A percentile compares a stretch with the other conserved stretches of the same genome.
Evolutionary conservation across 2,329 filamentous ascomycete genomes (phyloP).

Genomic region (Neophaeococcomyces aloes): DNA sequence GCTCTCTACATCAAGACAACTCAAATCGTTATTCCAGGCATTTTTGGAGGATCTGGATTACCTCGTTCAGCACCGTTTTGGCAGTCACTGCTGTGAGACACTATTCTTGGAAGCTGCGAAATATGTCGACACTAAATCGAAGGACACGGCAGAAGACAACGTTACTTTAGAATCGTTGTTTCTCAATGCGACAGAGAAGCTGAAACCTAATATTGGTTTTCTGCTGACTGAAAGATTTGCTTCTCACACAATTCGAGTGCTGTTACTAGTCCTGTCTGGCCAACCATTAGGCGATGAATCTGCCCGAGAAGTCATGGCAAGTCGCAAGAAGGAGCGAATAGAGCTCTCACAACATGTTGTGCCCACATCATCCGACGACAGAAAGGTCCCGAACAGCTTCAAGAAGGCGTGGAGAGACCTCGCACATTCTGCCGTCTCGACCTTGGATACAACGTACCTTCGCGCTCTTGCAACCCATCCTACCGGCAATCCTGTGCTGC

Average conservation of each 20-base stretch:
- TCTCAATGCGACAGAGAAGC: constrained; percentile 69
- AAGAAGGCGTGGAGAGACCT: constrained; percentile 67
- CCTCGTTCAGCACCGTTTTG: constrained; percentile 88
- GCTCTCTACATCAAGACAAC: constrained; percentile 64
- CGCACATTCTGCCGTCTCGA: constrained; percentile 62
- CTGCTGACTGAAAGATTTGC: constrained; percentile 81
- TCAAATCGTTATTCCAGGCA: constrained; percentile 75
- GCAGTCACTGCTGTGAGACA: constrained; percentile 92
- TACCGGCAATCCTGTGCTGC: constrained; percentile 85
- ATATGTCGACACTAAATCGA: constrained; percentile 48
- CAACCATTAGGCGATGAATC: constrained; percentile 61
- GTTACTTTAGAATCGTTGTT: constrained; percentile 76
- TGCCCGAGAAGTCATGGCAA: constrained; percentile 67
- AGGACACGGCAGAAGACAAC: constrained; percentile 35
- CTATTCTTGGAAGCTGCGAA: constrained; percentile 77
- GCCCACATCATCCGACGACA: constrained; percentile 35
- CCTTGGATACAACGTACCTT: constrained; percentile 68
- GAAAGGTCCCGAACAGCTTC: constrained; percentile 67
- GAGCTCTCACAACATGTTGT: constrained; percentile 48
- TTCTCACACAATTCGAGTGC: constrained; percentile 77
- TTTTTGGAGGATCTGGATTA: constrained; percentile 81
- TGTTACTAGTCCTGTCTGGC: constrained; percentile 77
- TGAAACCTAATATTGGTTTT: constrained; percentile 74
- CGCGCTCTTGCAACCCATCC: constrained; percentile 78
- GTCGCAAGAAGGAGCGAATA: constrained; percentile 83